These are phyloP conservation scores for Ophiostoma ulmi DNA, from an alignment of 2,329 filamentous ascomycete genomes.

Conservation along the genomic window DNA sequence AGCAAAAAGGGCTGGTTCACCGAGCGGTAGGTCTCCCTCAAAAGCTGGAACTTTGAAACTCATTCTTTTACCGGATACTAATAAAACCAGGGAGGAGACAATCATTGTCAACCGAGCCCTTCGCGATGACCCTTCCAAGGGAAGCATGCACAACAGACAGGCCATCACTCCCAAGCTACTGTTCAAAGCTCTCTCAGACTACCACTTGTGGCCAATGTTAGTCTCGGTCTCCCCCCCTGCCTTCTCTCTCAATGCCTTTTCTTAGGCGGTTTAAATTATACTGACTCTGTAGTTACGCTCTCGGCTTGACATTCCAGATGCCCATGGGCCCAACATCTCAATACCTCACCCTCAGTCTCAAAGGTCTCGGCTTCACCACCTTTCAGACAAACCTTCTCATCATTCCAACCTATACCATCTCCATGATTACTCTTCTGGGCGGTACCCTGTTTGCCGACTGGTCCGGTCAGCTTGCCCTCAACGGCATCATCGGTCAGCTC, in stretches of 20 bases:
- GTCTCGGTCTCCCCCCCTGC: neutral
- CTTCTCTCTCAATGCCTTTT: neutral
- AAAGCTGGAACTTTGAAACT: too few species aligned
- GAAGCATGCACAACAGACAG: constrained; percentile 57
- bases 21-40: constrained; percentile 46
- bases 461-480: constrained; percentile 47
- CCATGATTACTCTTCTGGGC: constrained; percentile 37
- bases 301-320: constrained; percentile 51
- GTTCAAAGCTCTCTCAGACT: constrained; percentile 46
- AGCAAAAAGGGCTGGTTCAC: constrained; percentile 56
- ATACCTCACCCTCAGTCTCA: constrained; percentile 57
- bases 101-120: constrained; percentile 57
- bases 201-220: neutral
- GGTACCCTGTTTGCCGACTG: constrained; percentile 41
- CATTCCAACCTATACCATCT: constrained; percentile 47
- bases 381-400: constrained; percentile 60
- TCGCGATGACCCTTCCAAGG: constrained; percentile 56
- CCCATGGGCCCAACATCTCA: constrained; percentile 45
- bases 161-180: constrained; percentile 47
- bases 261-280: constrained; percentile 14
- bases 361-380: constrained; percentile 52
- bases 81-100: constrained; percentile 22
- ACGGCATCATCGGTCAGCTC: constrained; percentile 47
- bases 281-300: constrained; percentile 46
- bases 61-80: neutral